Evolutionary conservation across 1,284 basidiomycete genomes (phyloP).

Genomic region (Leccinum huronense): DNA sequence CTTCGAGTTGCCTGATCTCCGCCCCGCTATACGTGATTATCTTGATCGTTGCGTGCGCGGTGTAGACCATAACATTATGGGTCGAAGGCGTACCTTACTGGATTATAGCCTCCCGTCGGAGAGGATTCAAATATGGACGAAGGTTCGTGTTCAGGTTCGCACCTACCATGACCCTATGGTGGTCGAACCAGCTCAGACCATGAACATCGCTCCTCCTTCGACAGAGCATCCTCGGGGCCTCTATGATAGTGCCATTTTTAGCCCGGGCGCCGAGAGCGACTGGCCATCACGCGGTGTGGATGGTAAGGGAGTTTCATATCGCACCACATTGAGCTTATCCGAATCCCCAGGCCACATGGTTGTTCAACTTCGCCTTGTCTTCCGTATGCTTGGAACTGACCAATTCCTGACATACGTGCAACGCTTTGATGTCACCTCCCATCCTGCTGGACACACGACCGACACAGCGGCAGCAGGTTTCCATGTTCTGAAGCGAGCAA

Average conservation of each 20-base stretch:
- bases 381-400: neutral
- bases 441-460: neutral
- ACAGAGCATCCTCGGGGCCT: neutral
- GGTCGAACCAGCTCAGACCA: constrained; percentile 1
- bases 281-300: neutral
- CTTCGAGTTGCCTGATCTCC: constrained; percentile 1
- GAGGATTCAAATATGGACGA: constrained; percentile 1
- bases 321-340: neutral
- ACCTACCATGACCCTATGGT: neutral
- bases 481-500: neutral
- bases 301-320: neutral
- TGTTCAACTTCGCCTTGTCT: neutral
- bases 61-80: neutral
- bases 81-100: neutral
- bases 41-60: neutral
- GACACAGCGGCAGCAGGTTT: neutral
- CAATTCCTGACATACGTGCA: neutral
- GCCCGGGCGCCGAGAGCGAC: neutral
- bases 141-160: neutral
- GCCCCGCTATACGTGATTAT: neutral
- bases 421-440: neutral
- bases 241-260: constrained; percentile 2
- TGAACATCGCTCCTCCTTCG: neutral
- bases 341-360: neutral
- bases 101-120: neutral